A percentile compares a stretch with the other conserved stretches of the same genome.
phyloP scores from a whole-genome alignment of 352 stramenopile genomes.

The Phytophthora boehmeriae region DNA sequence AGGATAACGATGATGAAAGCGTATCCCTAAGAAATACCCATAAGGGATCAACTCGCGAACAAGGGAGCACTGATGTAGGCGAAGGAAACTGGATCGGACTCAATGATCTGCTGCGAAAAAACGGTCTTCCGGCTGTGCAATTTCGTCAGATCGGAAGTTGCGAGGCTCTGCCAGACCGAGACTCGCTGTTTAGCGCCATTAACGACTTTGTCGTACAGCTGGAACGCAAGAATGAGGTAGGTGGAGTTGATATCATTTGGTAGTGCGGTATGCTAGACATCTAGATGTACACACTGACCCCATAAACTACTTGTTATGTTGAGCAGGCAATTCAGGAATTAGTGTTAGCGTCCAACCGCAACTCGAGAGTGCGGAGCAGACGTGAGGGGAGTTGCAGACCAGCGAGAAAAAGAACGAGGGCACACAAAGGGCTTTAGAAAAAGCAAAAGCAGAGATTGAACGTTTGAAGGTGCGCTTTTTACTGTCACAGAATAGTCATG shows the following conservation, averaged over 20 bases:
- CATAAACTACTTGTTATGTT: conserved; percentile 1
- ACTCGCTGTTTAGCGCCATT: conserved; percentile 62
- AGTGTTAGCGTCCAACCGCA: conserved; percentile 69
- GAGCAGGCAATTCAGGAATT: conserved; percentile 79
- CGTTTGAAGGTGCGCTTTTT: conserved; percentile 53
- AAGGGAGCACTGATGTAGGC: conserved; percentile 11
- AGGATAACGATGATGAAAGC: conserved; percentile 13
- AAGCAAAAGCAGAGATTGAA: conserved; percentile 54
- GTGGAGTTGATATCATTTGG: no score
- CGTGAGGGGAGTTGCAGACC: conserved; percentile 47
- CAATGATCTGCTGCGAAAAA: conserved; percentile 68
- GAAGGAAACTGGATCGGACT: conserved; percentile 49
- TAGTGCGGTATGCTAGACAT: neutral
- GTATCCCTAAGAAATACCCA: neutral
- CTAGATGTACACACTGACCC: conserved; percentile 7
- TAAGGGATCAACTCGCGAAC: neutral
- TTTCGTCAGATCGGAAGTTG: conserved; percentile 31
- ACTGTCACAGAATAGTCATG: neutral
- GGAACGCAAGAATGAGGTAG: conserved; percentile 77
- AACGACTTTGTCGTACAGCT: conserved; percentile 69
- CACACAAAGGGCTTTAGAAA: conserved; percentile 46
- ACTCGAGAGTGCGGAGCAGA: conserved; percentile 55
- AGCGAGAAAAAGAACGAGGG: conserved; percentile 63
- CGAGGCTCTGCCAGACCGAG: conserved; percentile 40
- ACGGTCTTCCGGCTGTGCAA: conserved; percentile 51